A percentile compares a stretch with the other conserved stretches of the same genome.
Evolutionary conservation across 257 asterid species (phyloP).

Genomic region (Solanum medicagineum): DNA sequence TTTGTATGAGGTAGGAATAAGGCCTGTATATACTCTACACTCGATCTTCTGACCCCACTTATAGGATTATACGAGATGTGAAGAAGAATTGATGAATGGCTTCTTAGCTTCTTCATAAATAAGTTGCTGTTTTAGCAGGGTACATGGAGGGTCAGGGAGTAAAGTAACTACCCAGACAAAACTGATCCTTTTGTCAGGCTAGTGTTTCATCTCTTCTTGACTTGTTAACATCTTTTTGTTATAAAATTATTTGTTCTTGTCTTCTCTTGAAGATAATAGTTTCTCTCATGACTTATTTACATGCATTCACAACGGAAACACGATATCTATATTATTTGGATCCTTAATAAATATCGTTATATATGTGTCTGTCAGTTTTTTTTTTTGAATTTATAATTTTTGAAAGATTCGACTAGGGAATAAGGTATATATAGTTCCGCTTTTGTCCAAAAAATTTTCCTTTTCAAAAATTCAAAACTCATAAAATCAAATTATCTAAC

Average conservation of each 20-base stretch:
- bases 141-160: conserved; percentile 38
- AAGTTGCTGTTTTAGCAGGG: conserved; percentile 11
- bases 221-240: background rate
- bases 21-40: too few species aligned
- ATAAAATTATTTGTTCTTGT: background rate
- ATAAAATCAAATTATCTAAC: background rate
- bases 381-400: background rate
- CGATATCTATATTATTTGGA: background rate
- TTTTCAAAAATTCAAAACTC: background rate
- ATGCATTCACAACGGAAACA: background rate
- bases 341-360: background rate
- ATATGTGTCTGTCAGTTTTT: too few species aligned
- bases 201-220: background rate
- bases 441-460: background rate
- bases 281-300: background rate
- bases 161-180: conserved; percentile 19
- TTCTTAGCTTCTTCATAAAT: background rate
- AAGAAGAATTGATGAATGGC: background rate
- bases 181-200: background rate
- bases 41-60: background rate
- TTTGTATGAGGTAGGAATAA: background rate
- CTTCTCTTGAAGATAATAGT: background rate
- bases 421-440: background rate
- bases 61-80: background rate
- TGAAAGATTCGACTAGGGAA: background rate